Percentiles rank a stretch among this genome's conserved stretches.
Conservation (phyloP, 2,329 filamentous ascomycete species). For the Botrytis galanthina region DNA sequence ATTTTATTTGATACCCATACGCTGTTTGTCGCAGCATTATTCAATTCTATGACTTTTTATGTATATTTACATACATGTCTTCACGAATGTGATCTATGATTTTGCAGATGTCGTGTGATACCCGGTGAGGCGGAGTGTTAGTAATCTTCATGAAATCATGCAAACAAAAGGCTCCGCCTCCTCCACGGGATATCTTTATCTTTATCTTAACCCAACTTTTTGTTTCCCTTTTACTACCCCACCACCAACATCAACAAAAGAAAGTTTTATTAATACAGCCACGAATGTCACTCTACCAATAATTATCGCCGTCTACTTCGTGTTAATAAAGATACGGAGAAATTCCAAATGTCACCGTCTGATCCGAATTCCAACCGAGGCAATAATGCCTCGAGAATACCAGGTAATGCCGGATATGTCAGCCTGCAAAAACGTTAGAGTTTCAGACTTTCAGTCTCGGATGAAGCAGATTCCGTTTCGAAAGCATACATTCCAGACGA, state of each 20-base stretch:
- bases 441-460: slow-evolving; percentile 12
- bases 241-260: neutral
- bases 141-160: no score
- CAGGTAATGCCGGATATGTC: neutral
- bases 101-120: neutral
- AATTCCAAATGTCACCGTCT: neutral
- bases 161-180: neutral
- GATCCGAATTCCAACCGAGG: neutral
- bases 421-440: neutral
- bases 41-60: slow-evolving; percentile 8
- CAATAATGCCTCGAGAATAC: neutral
- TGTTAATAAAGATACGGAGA: neutral
- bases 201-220: neutral
- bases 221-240: neutral
- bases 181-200: neutral
- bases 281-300: slow-evolving; percentile 1
- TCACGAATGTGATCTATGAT: neutral
- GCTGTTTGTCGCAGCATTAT: slow-evolving; percentile 5
- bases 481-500: slow-evolving; percentile 11
- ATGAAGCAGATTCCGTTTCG: slow-evolving; percentile 12
- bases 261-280: neutral
- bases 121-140: neutral
- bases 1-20: slow-evolving; percentile 20
- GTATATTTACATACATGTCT: neutral
- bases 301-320: neutral